These are phyloP conservation scores for Neolentinus lepideus DNA, from an alignment of 1,284 basidiomycete genomes.

Conservation along the genomic window DNA sequence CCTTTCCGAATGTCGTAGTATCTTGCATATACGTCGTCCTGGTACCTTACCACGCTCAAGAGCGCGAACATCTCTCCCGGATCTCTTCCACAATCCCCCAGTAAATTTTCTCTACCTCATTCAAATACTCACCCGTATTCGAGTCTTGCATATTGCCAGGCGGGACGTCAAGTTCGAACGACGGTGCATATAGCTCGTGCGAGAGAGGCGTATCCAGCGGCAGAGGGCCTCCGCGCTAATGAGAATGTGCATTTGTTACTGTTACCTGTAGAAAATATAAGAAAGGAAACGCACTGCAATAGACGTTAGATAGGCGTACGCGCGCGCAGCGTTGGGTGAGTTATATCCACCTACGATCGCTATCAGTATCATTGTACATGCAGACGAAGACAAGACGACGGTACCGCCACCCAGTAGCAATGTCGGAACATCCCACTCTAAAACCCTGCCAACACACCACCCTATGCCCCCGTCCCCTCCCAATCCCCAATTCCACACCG, in stretches of 20 bases:
- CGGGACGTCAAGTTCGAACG: constrained; percentile 74
- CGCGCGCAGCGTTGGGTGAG: constrained; percentile 74
- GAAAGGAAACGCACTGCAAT: constrained; percentile 44
- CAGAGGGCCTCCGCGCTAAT: constrained; percentile 48
- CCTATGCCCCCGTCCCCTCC: constrained; percentile 59
- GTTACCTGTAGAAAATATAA: not conserved
- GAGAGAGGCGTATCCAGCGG: constrained; percentile 60
- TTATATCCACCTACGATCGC: constrained; percentile 69
- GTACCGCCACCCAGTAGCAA: constrained; percentile 62
- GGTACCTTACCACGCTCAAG: too few relatives aligned
- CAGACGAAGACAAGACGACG: constrained; percentile 10
- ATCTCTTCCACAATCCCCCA: constrained; percentile 4
- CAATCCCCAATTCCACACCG: constrained; percentile 74
- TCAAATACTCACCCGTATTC: constrained; percentile 54
- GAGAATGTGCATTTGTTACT: not conserved
- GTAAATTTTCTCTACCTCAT: constrained; percentile 24
- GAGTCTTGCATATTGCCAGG: constrained; percentile 65
- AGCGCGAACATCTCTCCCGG: not conserved
- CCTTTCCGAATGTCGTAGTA: too few relatives aligned
- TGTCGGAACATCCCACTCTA: constrained; percentile 54
- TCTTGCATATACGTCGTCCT: too few relatives aligned
- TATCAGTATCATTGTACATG: constrained; percentile 6
- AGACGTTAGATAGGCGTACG: constrained; percentile 79
- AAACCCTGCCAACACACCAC: constrained; percentile 55
- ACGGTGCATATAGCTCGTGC: constrained; percentile 70